phyloP scores from a whole-genome alignment of 2,329 filamentous ascomycete species.

The Alternaria tenuissima region DNA sequence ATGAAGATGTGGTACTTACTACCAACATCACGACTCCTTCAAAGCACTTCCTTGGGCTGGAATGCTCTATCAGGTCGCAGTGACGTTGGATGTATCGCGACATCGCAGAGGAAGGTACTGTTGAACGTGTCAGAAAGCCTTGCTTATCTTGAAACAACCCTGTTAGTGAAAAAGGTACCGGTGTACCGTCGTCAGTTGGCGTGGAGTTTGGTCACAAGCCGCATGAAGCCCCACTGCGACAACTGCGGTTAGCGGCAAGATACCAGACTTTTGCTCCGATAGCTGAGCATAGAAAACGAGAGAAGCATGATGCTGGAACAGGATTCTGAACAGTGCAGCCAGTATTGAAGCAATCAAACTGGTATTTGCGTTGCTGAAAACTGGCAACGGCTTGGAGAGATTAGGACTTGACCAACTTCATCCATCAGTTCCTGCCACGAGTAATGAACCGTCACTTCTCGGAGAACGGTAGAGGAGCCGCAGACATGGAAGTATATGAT shows the following conservation, averaged over 20 bases:
- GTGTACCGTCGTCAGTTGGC: background rate
- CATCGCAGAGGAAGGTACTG: background rate
- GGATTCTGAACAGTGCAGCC: background rate
- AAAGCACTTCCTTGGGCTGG: background rate
- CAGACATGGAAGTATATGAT: background rate
- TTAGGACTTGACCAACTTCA: background rate
- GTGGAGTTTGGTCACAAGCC: background rate
- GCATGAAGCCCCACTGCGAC: background rate
- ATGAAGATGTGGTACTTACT: background rate
- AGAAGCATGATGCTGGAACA: background rate
- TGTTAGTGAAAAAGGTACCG: background rate
- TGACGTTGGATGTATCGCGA: background rate
- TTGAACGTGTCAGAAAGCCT: background rate
- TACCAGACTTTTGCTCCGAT: no score
- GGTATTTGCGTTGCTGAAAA: background rate
- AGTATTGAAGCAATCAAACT: no score
- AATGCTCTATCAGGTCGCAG: background rate
- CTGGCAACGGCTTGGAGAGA: background rate
- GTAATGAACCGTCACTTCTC: background rate
- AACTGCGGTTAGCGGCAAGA: background rate
- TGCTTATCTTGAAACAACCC: background rate
- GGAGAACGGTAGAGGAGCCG: background rate
- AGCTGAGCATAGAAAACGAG: background rate
- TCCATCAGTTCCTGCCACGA: background rate
- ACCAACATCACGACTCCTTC: background rate